Base-by-base conservation (phyloP, 1,284 basidiomycete genomes). In the Wallemia ichthyophaga region DNA sequence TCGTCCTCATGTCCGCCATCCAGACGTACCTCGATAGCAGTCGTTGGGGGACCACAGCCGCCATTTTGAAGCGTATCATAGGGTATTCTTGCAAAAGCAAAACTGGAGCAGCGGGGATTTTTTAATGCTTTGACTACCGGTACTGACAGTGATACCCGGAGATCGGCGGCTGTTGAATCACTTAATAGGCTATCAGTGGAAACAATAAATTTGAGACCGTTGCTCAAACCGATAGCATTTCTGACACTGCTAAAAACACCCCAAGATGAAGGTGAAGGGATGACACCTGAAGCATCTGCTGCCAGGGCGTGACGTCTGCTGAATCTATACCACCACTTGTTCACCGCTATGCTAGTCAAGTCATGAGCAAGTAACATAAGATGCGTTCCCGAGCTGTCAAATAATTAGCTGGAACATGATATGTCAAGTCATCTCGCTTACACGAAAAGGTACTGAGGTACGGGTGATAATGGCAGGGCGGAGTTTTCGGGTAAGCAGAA, bases 391-490 rank as follows among this genome's bases (percentile, higher is more conserved):
- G 37, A 48, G 37, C 37, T 48, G n/a, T 17, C 13, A 21, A 21
- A 48, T 5, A 21, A 7, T 7, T 48, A 11, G n/a, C 9, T 5
- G 3, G 37, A 19, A 15, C n/a, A 11, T 21, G 11, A 11, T 48
- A 48, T 5, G 3, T 3, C 11, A 48, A 31, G 28, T 17, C n/a
- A 7, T 31, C 3, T 48, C n/a, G n/a, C 37, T 21, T 21, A 48
- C 37, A 48, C 37, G n/a, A 48, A 48, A 48, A 48, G 37, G 37
- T 48, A 48, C 37, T 48, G 37, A 48, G 37, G 37, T 48, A 48
- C 37, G 3, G 37, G 37, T 17, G 37, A 48, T 21, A 48, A 21
- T 5, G 37, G 37, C 37, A 48, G 37, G n/a, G 37, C 37, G n/a
- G 37, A 5, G n/a, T 48, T 19, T 15, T 48, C 13, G 5, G 37